These are phyloP conservation scores for Suhomyces maxii DNA, from an alignment of 1,139 yeast species.

Conservation along the genomic window DNA sequence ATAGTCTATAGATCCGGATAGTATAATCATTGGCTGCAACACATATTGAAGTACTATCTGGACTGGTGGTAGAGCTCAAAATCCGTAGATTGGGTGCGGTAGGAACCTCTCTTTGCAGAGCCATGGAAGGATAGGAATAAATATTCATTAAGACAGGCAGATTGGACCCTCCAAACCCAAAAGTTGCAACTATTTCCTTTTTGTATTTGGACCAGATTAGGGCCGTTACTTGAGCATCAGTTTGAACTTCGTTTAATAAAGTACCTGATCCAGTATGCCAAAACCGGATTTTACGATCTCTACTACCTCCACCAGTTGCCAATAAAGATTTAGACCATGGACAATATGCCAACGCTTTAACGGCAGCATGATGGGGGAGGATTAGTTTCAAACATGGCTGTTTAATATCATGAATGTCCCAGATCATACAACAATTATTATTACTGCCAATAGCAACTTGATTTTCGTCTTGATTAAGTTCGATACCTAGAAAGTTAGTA, in stretches of 20 bases:
- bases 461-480: constrained; percentile 46
- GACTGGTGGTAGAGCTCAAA: constrained; percentile 65
- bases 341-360: constrained; percentile 46
- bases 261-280: constrained; percentile 87
- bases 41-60: constrained; percentile 60
- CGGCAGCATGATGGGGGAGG: constrained; percentile 47
- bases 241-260: constrained; percentile 50
- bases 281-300: constrained; percentile 55
- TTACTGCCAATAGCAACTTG: constrained; percentile 73
- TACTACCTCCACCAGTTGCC: constrained; percentile 48
- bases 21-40: constrained; percentile 79
- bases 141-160: constrained; percentile 41
- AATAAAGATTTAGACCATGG: constrained; percentile 44
- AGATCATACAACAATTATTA: constrained; percentile 67
- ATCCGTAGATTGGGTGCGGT: constrained; percentile 57
- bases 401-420: constrained; percentile 51
- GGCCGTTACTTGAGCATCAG: constrained; percentile 77
- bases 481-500: constrained; percentile 43
- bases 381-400: constrained; percentile 46
- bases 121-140: constrained; percentile 67
- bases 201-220: constrained; percentile 69
- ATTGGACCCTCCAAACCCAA: constrained; percentile 66
- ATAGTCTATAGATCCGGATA: constrained; percentile 67
- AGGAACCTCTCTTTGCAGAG: constrained; percentile 49
- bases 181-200: constrained; percentile 72